Conservation (phyloP, 148 eudicot genomes). For the Fagopyrum homotropicum region DNA sequence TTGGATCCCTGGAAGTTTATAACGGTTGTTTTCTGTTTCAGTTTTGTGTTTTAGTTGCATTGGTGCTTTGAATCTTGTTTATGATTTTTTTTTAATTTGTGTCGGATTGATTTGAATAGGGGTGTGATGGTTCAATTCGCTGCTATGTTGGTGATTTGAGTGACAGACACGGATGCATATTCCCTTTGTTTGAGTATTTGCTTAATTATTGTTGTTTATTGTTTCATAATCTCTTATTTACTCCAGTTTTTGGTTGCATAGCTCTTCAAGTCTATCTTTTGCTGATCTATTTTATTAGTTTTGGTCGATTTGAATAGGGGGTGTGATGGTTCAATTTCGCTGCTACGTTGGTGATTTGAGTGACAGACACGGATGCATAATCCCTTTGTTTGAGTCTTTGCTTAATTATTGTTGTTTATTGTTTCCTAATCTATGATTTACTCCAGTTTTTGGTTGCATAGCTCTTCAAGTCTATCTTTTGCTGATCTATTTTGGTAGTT, state of each 20-base stretch:
- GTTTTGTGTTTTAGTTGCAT: conserved; percentile 43
- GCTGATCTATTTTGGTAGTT: background rate
- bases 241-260: background rate
- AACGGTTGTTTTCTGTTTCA: background rate
- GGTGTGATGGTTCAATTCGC: conserved; percentile 1
- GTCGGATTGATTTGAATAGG: background rate
- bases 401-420: conserved; percentile 2
- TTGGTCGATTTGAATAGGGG: background rate
- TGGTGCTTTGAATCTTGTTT: no score
- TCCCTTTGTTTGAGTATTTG: background rate
- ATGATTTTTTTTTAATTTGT: background rate
- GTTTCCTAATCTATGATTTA: background rate
- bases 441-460: background rate
- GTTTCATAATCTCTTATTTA: background rate
- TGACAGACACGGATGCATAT: background rate
- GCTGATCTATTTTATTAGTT: background rate
- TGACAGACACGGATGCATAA: background rate
- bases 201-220: conserved; percentile 2
- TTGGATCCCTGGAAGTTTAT: conserved; percentile 46
- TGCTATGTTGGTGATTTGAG: background rate
- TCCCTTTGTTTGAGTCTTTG: background rate
- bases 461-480: background rate
- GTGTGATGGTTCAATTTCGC: background rate
- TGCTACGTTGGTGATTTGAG: background rate
- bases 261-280: background rate